Evolutionary conservation across 768 basidiomycete genomes (phyloP).

Genomic region (Amanita pallidorosea): DNA sequence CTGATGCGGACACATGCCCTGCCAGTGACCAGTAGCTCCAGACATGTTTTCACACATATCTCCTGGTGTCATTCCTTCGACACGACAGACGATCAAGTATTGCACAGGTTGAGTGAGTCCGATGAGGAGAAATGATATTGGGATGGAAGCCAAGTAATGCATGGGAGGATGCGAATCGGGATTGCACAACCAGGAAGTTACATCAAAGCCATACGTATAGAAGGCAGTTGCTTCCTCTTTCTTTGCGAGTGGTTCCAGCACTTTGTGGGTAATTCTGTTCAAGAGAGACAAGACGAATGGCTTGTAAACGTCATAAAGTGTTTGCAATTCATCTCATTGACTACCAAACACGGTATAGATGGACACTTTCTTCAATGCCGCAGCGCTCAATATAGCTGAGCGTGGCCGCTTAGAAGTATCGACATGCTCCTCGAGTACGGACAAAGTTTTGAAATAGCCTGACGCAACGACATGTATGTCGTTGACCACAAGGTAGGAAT

Average conservation of each 20-base stretch:
- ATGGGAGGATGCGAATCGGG: constrained; percentile 60
- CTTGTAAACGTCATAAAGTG: constrained; percentile 83
- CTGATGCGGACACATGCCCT: constrained; percentile 90
- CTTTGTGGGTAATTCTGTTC: constrained; percentile 43
- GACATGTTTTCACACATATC: constrained; percentile 66
- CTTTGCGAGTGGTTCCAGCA: constrained; percentile 63
- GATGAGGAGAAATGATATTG: constrained; percentile 91
- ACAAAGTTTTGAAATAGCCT: constrained; percentile 65
- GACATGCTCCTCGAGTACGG: constrained; percentile 50
- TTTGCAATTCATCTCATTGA: constrained; percentile 93
- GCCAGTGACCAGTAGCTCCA: constrained; percentile 94
- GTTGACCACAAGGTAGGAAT: constrained; percentile 54
- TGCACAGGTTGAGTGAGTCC: constrained; percentile 93
- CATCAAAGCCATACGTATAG: constrained; percentile 76
- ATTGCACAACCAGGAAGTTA: constrained; percentile 76
- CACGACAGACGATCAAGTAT: constrained; percentile 74
- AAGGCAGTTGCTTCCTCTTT: constrained; percentile 48
- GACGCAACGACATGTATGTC: constrained; percentile 82
- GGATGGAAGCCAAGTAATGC: constrained; percentile 85
- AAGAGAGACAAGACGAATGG: constrained; percentile 77
- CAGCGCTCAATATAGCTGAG: constrained; percentile 62
- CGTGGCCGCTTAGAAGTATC: constrained; percentile 47
- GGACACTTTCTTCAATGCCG: constrained; percentile 49
- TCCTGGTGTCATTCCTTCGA: constrained; percentile 66
- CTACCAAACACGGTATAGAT: constrained; percentile 95